Evolutionary conservation across 441 rosid genomes (phyloP), one percentile per base, ranked within the genome.

Genomic region (Metrosideros polymorpha): DNA sequence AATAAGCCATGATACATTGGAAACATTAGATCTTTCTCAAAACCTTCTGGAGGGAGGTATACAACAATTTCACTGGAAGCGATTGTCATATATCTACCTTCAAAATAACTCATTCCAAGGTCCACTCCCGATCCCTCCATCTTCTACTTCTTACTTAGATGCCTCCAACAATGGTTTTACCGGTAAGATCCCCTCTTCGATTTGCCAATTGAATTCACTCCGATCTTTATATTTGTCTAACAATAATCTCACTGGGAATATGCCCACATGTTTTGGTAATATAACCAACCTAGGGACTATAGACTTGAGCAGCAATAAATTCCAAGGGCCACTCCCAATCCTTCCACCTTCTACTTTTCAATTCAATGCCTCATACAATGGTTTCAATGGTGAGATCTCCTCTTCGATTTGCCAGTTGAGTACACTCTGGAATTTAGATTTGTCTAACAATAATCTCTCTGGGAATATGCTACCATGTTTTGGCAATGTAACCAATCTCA

Each of bases 41-140:
- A 59, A 59, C 10, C 5, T 29, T 59, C 3, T 59, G 1, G 39
- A 29, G 71, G 71, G 71, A 29, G 22, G 22, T 15, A 59, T 59
- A 27, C 71, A 0, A 7, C 71, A 29, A 29, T 15, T 29, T 7
- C 35, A 3, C 5, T 57, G 19, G 66, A n/a, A 57, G 32, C 8
- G 18, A 13, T 57, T 27, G 18, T 57, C 1, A 0, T 5, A 0
- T n/a, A 1, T 57, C 13, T 3, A n/a, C 9, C 66, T 24, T 0
- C 0, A 0, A 3, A 0, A 9, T 4, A 53, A 53, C 10, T 54
- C 13, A 1, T 57, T 57, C 8, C 63, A 1, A 1, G 63, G 63
- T 13, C 30, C 32, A 13, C 32, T 57, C 8, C 63, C 18, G 0
- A 27, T 57, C 32, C 32, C 7, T 59, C 9, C 35, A n/a, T 2